Percentiles rank a stretch among this genome's conserved stretches.
These are phyloP conservation scores for Fusarium tjaetaba DNA, from an alignment of 2,329 filamentous ascomycete species.

Conservation along the genomic window DNA sequence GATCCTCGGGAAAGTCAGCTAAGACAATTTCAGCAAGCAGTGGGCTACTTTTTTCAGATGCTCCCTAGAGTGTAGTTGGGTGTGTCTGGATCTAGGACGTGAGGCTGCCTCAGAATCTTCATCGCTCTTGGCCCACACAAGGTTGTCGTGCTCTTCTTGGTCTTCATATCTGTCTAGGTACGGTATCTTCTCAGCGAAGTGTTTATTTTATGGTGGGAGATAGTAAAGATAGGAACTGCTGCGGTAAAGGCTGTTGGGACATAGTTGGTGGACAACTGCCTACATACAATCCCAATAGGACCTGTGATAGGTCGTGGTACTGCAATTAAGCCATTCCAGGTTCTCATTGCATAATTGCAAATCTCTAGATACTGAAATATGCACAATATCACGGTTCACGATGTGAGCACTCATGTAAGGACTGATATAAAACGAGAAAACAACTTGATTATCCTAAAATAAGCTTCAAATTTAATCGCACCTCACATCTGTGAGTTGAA, in stretches of 20 bases:
- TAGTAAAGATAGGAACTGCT: background rate
- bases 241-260: background rate
- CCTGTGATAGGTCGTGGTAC: background rate
- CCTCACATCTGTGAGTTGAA: constrained; percentile 35
- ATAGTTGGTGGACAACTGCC: background rate
- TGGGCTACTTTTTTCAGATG: constrained; percentile 51
- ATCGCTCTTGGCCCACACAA: constrained; percentile 28
- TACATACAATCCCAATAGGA: background rate
- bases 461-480: constrained; percentile 21
- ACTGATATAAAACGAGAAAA: background rate
- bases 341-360: background rate
- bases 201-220: no score
- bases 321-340: background rate
- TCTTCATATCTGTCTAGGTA: background rate
- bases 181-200: background rate
- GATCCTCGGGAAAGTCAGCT: constrained; percentile 50
- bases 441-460: background rate
- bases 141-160: constrained; percentile 24
- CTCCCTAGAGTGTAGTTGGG: constrained; percentile 43
- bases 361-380: background rate
- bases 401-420: background rate
- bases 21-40: constrained; percentile 52
- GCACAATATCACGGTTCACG: background rate
- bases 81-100: constrained; percentile 35
- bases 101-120: background rate